phyloP scores from a whole-genome alignment of 2,329 filamentous ascomycete species.

The Xylaria sp. region DNA sequence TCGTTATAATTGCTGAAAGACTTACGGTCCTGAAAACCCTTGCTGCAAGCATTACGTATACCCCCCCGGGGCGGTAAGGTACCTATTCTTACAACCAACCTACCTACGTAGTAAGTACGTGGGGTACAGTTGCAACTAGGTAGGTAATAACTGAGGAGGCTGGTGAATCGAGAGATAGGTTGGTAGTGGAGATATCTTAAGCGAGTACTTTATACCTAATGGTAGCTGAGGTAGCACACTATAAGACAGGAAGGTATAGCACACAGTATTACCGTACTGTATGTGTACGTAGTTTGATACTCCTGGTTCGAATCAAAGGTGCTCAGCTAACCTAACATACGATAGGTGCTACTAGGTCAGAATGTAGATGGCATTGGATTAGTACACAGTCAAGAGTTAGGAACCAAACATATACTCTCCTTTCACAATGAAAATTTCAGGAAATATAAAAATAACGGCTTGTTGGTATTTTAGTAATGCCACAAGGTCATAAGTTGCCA shows the following conservation, averaged over 20 bases:
- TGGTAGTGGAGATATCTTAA: conserved; percentile 8
- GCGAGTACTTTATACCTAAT: background rate
- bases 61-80: too few species aligned
- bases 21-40: too few species aligned
- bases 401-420: background rate
- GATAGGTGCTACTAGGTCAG: background rate
- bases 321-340: background rate
- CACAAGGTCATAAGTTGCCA: background rate
- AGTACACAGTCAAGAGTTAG: background rate
- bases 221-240: background rate
- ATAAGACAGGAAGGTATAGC: background rate
- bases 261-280: conserved; percentile 4
- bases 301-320: background rate
- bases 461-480: background rate
- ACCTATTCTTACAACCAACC: too few species aligned
- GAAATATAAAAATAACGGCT: background rate
- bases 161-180: conserved; percentile 13
- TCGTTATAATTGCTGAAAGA: too few species aligned
- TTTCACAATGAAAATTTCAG: too few species aligned
- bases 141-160: conserved; percentile 25
- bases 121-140: background rate
- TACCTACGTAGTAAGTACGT: too few species aligned
- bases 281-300: background rate
- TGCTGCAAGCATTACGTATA: too few species aligned
- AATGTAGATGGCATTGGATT: background rate